Evolutionary conservation across 768 basidiomycete species (phyloP).

Genomic region (Russula dissimulans): DNA sequence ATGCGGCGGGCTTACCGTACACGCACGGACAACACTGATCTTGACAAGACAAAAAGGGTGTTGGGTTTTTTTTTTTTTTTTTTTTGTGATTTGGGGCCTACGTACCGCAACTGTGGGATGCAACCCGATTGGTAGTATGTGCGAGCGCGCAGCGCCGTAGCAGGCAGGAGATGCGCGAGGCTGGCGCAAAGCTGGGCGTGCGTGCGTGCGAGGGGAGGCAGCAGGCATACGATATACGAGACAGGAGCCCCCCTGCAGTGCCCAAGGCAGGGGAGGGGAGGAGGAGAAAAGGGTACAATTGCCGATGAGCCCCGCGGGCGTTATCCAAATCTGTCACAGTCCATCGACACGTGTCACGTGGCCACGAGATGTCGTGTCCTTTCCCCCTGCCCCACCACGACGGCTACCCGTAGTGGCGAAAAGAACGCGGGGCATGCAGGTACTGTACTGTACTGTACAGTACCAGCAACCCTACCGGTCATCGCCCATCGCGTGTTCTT

Average conservation of each 20-base stretch:
- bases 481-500: neutral
- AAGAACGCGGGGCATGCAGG: too few species aligned
- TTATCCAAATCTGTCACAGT: neutral
- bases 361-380: neutral
- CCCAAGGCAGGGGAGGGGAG: neutral
- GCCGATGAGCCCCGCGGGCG: neutral
- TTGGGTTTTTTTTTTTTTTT: too few species aligned
- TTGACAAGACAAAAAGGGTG: neutral
- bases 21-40: neutral
- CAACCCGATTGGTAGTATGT: neutral
- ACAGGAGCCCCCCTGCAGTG: neutral
- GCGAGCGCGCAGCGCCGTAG: neutral
- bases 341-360: neutral
- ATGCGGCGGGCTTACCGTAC: neutral
- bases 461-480: neutral
- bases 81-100: too few species aligned
- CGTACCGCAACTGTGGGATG: neutral
- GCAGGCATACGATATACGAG: neutral
- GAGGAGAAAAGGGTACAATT: neutral
- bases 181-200: neutral
- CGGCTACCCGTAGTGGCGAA: too few species aligned
- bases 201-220: constrained; percentile 2
- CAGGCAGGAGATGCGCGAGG: constrained; percentile 12
- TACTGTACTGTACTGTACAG: too few species aligned
- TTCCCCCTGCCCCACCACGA: neutral